A percentile compares a stretch with the other conserved stretches of the same genome.
Evolutionary conservation across 2,329 filamentous ascomycete species (phyloP).

Genomic region (Fusarium napiforme): DNA sequence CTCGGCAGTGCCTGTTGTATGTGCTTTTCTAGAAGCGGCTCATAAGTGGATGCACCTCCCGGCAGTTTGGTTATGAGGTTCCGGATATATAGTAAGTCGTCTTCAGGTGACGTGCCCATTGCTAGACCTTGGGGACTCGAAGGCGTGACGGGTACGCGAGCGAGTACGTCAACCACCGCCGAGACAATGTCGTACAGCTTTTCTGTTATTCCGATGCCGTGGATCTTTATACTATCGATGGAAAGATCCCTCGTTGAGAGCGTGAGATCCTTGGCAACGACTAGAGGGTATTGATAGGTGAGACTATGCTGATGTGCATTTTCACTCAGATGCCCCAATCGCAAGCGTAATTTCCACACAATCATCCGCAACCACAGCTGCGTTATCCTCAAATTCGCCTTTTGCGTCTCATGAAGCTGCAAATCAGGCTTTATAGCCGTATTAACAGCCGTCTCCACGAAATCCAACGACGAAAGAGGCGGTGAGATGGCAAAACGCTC

Average conservation of each 20-base stretch:
- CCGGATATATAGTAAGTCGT: constrained; percentile 53
- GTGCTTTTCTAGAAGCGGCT: constrained; percentile 54
- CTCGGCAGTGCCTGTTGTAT: constrained; percentile 50
- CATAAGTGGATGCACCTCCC: constrained; percentile 52
- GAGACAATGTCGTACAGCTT: constrained; percentile 59
- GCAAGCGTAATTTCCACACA: constrained; percentile 58
- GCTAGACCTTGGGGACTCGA: constrained; percentile 41
- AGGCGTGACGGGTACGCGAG: constrained; percentile 52
- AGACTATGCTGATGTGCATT: constrained; percentile 48
- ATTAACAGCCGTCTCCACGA: constrained; percentile 52
- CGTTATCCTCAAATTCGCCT: constrained; percentile 57
- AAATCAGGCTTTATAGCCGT: constrained; percentile 49
- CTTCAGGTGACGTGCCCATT: constrained; percentile 47
- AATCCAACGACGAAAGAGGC: constrained; percentile 48
- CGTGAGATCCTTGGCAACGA: constrained; percentile 54
- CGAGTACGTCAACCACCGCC: constrained; percentile 57
- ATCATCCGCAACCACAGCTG: constrained; percentile 59
- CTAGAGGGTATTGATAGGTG: constrained; percentile 57
- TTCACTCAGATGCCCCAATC: constrained; percentile 54
- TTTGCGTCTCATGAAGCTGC: constrained; percentile 55
- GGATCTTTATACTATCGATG: constrained; percentile 53
- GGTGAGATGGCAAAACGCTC: constrained; percentile 49
- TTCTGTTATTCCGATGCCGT: constrained; percentile 59
- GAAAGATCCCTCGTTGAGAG: constrained; percentile 53
- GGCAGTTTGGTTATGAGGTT: constrained; percentile 53